phyloP scores from a whole-genome alignment of 176 grass and related monocot genomes.

The Phragmites australis region DNA sequence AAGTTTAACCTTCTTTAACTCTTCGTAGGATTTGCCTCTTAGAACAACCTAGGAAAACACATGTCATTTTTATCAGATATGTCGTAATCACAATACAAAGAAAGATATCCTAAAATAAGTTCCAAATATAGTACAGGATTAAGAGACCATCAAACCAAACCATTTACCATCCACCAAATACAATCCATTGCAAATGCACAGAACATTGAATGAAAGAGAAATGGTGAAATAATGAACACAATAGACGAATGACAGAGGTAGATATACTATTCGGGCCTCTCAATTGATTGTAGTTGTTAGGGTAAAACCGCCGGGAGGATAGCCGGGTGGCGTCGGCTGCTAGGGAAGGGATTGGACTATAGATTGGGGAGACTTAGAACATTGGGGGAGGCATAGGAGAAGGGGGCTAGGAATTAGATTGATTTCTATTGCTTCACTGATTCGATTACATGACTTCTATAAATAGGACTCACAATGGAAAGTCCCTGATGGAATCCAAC shows the following conservation, averaged over 20 bases:
- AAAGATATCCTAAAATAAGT: slow-evolving; percentile 5
- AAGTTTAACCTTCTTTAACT: slow-evolving; percentile 92
- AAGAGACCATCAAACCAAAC: slow-evolving; percentile 4
- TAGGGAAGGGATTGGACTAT: no score
- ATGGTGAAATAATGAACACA: not conserved
- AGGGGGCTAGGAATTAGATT: no score
- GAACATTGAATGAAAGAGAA: not conserved
- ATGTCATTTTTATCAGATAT: slow-evolving; percentile 29
- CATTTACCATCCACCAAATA: not conserved
- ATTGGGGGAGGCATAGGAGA: no score
- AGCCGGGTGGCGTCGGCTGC: no score
- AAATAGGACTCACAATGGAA: no score
- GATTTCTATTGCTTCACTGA: no score
- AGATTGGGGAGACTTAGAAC: no score
- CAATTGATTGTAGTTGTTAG: not conserved
- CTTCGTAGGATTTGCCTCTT: slow-evolving; percentile 72
- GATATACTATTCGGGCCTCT: slow-evolving; percentile 1
- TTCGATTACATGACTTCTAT: no score
- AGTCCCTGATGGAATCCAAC: no score
- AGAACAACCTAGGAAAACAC: slow-evolving; percentile 69
- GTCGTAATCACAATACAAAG: slow-evolving; percentile 18
- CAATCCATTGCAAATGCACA: not conserved
- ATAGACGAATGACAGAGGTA: not conserved
- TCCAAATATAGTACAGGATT: slow-evolving; percentile 19
- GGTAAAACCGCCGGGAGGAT: no score